Conservation (phyloP, 2,329 filamentous ascomycete genomes). For the Domatiomyces catenatus region DNA sequence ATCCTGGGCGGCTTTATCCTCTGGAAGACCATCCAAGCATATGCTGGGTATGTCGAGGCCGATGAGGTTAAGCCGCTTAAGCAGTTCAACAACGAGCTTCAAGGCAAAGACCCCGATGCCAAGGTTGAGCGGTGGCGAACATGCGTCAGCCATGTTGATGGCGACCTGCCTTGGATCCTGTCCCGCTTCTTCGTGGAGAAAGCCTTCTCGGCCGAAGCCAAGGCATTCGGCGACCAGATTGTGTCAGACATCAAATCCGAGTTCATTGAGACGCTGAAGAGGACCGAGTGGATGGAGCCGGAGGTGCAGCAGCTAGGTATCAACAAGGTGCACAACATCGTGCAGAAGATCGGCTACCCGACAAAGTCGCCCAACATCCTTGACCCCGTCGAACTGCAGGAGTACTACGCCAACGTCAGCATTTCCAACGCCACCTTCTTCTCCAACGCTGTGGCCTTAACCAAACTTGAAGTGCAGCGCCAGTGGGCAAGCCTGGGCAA, state of each 20-base stretch:
- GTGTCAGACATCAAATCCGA: slow-evolving; percentile 54
- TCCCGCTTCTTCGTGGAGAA: slow-evolving; percentile 57
- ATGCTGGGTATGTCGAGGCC: slow-evolving; percentile 41
- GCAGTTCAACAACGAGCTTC: slow-evolving; percentile 45
- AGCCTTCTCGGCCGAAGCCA: slow-evolving; percentile 47
- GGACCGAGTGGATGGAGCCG: slow-evolving; percentile 49
- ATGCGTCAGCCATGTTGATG: slow-evolving; percentile 44
- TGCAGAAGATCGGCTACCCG: slow-evolving; percentile 54
- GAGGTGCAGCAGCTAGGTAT: slow-evolving; percentile 44
- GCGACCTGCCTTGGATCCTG: slow-evolving; percentile 49
- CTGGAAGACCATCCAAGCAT: slow-evolving; percentile 46
- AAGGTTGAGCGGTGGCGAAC: slow-evolving; percentile 51
- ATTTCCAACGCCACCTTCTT: slow-evolving; percentile 41
- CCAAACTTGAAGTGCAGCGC: slow-evolving; percentile 31
- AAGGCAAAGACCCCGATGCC: slow-evolving; percentile 47
- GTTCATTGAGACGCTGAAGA: slow-evolving; percentile 46
- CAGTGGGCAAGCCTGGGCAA: slow-evolving; percentile 45
- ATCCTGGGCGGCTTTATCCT: slow-evolving; percentile 47
- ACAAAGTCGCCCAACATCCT: slow-evolving; percentile 43
- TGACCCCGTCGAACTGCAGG: slow-evolving; percentile 39
- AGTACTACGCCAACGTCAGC: slow-evolving; percentile 42
- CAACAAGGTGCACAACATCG: slow-evolving; percentile 51
- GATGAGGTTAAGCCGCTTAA: slow-evolving; percentile 44
- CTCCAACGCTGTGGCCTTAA: slow-evolving; percentile 39
- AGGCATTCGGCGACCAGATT: slow-evolving; percentile 51